Conservation (phyloP, 306 rosid species). For the Trifolium repens region DNA sequence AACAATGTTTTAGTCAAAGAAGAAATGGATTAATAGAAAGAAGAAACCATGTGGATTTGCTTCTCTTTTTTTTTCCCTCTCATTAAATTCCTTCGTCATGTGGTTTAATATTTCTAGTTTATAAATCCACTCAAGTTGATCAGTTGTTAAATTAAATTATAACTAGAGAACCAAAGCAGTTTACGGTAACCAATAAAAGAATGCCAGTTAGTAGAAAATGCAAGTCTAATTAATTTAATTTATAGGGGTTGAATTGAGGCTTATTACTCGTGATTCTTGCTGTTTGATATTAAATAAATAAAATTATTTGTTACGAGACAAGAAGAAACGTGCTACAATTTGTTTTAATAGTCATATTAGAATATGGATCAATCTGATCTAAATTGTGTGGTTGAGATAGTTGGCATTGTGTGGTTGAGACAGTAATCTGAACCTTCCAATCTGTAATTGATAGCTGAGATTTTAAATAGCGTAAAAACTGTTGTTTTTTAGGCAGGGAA, state of each 20-base stretch:
- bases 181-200: neutral
- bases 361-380: too few species aligned
- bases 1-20: slow-evolving; percentile 1
- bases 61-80: neutral
- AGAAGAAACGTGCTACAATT: neutral
- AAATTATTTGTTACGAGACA: neutral
- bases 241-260: neutral
- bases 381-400: too few species aligned
- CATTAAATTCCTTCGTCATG: neutral
- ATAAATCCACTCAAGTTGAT: neutral
- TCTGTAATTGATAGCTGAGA: too few species aligned
- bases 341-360: neutral
- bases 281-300: neutral
- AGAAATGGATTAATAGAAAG: neutral
- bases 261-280: neutral
- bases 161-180: neutral
- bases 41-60: neutral
- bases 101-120: neutral
- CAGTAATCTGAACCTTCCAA: too few species aligned
- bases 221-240: neutral
- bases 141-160: neutral
- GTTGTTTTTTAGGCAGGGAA: too few species aligned
- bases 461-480: too few species aligned
- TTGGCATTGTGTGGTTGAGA: too few species aligned
- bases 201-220: neutral